Conservation (phyloP, 2,329 filamentous ascomycete genomes). For the Monilinia aucupariae region DNA sequence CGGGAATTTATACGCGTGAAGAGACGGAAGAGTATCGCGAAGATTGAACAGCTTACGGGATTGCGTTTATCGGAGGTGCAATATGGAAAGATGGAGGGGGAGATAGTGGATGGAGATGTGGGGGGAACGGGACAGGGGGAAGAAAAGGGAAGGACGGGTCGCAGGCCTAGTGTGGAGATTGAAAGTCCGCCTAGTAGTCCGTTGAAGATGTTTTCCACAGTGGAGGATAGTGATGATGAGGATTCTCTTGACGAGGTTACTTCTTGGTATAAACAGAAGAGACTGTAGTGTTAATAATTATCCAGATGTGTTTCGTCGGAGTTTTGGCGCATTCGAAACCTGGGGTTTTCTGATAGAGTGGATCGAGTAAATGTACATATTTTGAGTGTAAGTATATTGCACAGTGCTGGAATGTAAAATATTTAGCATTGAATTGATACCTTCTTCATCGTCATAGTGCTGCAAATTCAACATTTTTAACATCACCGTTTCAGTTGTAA, state of each 20-base stretch:
- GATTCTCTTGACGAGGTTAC: conserved; percentile 1
- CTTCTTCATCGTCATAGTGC: not conserved
- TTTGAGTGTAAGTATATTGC: not conserved
- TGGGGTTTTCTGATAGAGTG: not conserved
- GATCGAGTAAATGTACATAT: not conserved
- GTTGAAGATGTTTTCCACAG: conserved; percentile 18
- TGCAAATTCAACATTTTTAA: not conserved
- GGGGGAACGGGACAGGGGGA: not conserved
- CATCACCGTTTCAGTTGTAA: conserved; percentile 8
- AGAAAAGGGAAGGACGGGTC: not conserved
- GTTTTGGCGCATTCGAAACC: not conserved
- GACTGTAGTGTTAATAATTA: not conserved
- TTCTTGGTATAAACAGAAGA: not conserved
- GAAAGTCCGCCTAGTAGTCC: conserved; percentile 17
- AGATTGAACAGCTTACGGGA: conserved; percentile 16
- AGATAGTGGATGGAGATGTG: not conserved
- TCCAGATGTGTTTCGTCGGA: not conserved
- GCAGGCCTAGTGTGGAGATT: conserved; percentile 4
- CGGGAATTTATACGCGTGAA: conserved; percentile 12
- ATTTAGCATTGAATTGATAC: not conserved
- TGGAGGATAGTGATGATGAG: conserved; percentile 10
- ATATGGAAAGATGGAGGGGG: conserved; percentile 16
- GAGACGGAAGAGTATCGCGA: conserved; percentile 15
- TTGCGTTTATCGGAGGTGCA: conserved; percentile 13
- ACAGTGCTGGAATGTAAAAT: not conserved